These are phyloP conservation scores for Scolecobasidium constrictum DNA, from an alignment of 2,329 filamentous ascomycete genomes.

Conservation along the genomic window DNA sequence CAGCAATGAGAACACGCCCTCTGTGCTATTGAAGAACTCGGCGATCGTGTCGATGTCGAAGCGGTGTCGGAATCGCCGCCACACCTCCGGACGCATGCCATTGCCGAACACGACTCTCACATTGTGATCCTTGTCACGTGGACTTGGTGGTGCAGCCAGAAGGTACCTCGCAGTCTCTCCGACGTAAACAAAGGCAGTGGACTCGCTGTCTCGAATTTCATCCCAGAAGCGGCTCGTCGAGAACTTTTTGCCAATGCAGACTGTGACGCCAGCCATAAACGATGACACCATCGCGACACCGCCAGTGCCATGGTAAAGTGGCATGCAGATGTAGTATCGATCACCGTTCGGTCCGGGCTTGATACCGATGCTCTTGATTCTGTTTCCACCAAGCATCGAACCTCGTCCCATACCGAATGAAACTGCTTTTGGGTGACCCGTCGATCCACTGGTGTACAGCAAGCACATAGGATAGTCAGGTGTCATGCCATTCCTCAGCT, in stretches of 20 bases:
- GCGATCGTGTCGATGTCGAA: constrained; percentile 52
- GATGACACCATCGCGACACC: constrained; percentile 47
- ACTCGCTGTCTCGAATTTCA: constrained; percentile 55
- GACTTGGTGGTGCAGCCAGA: constrained; percentile 53
- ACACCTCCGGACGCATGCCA: constrained; percentile 58
- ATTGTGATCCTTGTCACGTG: constrained; percentile 48
- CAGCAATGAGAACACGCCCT: constrained; percentile 54
- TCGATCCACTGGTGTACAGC: constrained; percentile 69
- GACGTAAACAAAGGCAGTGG: constrained; percentile 67
- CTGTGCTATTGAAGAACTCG: constrained; percentile 72
- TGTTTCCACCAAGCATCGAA: constrained; percentile 25
- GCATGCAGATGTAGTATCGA: constrained; percentile 69
- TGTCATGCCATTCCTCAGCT: constrained; percentile 41
- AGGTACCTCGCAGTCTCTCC: constrained; percentile 69
- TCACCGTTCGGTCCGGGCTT: constrained; percentile 35
- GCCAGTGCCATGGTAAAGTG: constrained; percentile 66
- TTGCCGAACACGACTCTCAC: constrained; percentile 54
- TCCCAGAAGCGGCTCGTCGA: constrained; percentile 60
- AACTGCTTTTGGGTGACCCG: constrained; percentile 64
- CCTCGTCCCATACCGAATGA: constrained; percentile 44
- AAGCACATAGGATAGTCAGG: constrained; percentile 48
- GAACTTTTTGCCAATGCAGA: constrained; percentile 57
- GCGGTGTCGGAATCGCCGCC: constrained; percentile 51
- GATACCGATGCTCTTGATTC: constrained; percentile 25
- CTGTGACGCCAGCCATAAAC: constrained; percentile 43